Evolutionary conservation across 1,284 basidiomycete species (phyloP), one percentile per base, ranked within the genome.

Genomic region (Fomitopsis betulina): DNA sequence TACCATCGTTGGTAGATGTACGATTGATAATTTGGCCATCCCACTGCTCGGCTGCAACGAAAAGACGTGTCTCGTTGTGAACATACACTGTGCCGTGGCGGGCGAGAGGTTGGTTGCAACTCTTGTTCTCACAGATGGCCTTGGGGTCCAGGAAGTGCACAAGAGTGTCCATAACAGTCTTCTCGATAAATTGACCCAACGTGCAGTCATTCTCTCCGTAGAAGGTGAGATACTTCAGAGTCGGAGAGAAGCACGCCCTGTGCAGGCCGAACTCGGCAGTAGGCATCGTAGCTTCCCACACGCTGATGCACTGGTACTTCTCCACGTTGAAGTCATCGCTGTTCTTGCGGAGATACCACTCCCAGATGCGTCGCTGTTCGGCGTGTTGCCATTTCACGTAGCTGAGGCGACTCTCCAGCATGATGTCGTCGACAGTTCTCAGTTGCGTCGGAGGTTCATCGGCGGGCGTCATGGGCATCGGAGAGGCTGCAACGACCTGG

Each of bases 191-290:
- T 69, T 95, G 93, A 0, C 94, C 94, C 5, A 99, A 81, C 1
- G 96, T 95, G 70, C 85, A 86, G 71, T 99, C 96, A 62, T 93
- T 93, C 58, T 93, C 86, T 52, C 94, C 92, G 69, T 99, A 99
- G 73, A 96, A 98, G 27, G 86, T 89, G 75, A 93, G 85, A 60
- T 89, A 87, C 37, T 82, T 80, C 49, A 96, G 71, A 54, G 77
- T 71, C 0, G 90, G 89, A n/a, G 82, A 78, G 64, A 86, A 85
- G 67, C 90, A 93, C 6, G 91, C 79, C 8, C 84, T 83, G 65
- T 83, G 82, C 19, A 77, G 73, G 12, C 83, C 83, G 60, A 84
- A 79, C 58, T 89, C 86, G 37, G 83, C 79, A 25, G 85, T 85
- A 23, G 89, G 92, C 38, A 93, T 78, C 9, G 84, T 88, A 66